phyloP scores from a whole-genome alignment of 257 asterid species.

The Primulina eburnea region DNA sequence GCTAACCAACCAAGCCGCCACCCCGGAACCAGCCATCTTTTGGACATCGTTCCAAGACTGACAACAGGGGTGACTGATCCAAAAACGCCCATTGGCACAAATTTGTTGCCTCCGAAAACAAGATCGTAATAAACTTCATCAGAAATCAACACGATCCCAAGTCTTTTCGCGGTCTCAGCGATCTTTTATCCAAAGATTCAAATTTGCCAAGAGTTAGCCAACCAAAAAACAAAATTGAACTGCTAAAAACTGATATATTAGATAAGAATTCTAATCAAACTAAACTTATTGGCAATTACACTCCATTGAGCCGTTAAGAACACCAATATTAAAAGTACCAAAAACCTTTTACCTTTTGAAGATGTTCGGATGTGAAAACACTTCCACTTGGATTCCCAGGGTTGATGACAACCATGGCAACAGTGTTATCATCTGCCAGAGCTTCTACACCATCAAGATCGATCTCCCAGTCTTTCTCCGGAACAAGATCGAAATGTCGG shows the following conservation, averaged over 20 bases:
- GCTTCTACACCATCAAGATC: slow-evolving; percentile 54
- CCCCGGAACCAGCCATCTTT: slow-evolving; percentile 78
- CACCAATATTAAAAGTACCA: background rate
- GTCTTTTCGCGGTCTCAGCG: slow-evolving; percentile 56
- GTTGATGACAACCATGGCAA: slow-evolving; percentile 64
- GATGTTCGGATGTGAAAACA: slow-evolving; percentile 51
- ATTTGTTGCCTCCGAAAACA: slow-evolving; percentile 44
- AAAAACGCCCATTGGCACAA: slow-evolving; percentile 51
- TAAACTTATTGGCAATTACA: too few species aligned
- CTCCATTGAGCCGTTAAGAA: background rate
- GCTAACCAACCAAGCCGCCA: slow-evolving; percentile 78
- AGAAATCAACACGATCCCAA: slow-evolving; percentile 57
- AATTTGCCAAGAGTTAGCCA: background rate
- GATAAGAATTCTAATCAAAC: too few species aligned
- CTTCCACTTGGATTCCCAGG: slow-evolving; percentile 84
- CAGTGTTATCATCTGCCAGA: slow-evolving; percentile 62
- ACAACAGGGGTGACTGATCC: slow-evolving; percentile 51
- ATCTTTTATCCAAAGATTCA: slow-evolving; percentile 31
- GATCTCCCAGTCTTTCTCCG: slow-evolving; percentile 63
- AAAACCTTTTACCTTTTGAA: slow-evolving; percentile 43
- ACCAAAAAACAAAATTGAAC: background rate
- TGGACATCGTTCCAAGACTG: slow-evolving; percentile 61
- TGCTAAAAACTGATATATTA: background rate
- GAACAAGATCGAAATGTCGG: slow-evolving; percentile 61
- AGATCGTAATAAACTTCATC: slow-evolving; percentile 70